Evolutionary conservation across 768 basidiomycete genomes (phyloP), one percentile per base, ranked within the genome.

Genomic region (Termitomyces sp.): DNA sequence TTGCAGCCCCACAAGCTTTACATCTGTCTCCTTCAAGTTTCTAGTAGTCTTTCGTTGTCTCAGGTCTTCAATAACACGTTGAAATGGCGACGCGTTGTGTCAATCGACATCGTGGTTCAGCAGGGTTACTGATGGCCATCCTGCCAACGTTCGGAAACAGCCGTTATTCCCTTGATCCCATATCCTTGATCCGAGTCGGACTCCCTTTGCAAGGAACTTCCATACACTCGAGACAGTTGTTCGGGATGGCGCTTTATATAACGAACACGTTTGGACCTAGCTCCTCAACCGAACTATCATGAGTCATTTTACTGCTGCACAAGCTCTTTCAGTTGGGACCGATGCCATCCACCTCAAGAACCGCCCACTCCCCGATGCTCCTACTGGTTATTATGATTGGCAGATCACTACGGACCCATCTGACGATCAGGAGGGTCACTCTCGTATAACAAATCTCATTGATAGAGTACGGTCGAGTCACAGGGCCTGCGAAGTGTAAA

Each of bases 341-440:
- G 79, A 80, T 60, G 66, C 71, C 10, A 65, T 67, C 32, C 71
- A 77, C 61, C 76, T 81, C 42, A 69, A 75, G 8, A 66, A 66
- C 7, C 73, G 81, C 10, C 66, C 75, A 31, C 68, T 73, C 1
- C 81, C 81, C 7, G 65, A 62, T 40, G 75, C 81, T 4, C 76
- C 77, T 5, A 78, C 79, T 61, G 81, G 80, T 7, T 75, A 74
- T 56, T 83, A 83, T 65, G 77, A 80, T 63, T 77, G 72, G 68
- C 71, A 81, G 65, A 72, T 75, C 12, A 67, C 69, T 9, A 66
- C 70, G 14, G 65, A 71, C 36, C 69, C 72, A 17, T 67, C 67
- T n/a, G 65, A 66, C 17, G 63, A 66, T 25, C 65, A 62, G 1
- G 67, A 75, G 43, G 73, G 70, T 8, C 78, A 79, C 54, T 75